Evolutionary conservation across 768 basidiomycete genomes (phyloP), one percentile per base, ranked within the genome.

Genomic region (Lactifluus hygrophoroides): DNA sequence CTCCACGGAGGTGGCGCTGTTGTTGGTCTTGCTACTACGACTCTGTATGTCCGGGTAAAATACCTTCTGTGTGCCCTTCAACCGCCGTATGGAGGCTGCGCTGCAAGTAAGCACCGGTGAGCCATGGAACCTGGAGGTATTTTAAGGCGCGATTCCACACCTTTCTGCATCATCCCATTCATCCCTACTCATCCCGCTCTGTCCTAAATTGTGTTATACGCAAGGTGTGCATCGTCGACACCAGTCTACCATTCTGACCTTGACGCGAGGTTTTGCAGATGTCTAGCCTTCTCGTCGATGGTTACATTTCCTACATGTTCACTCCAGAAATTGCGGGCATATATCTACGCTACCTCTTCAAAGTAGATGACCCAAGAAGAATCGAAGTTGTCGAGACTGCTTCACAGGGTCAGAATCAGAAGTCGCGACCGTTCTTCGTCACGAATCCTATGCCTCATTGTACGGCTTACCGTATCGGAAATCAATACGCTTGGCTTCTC

Each of bases 241-340:
- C 21, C 37, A 13, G 5, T 32, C 46, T 23, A 17, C 37, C 19
- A 17, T 38, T 27, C n/a, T 35, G 10, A 30, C 48, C 16, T 44
- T 44, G 42, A 54, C 47, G 25, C 14, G 34, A 19, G 16, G 21
- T 16, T 23, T 37, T 55, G 13, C 42, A 55, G 53, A 51, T 51
- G 58, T n/a, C 16, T 14, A 35, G 45, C 21, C 35, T 45, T 25
- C 54, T 34, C 25, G 37, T 47, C 19, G 49, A 60, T 13, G 54
- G 61, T 16, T 60, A 54, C 45, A 49, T 63, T 16, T 16, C 59
- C 27, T 21, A 56, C 25, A 60, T 46, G n/a, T 63, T 63, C 45
- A 14, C 3, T 10, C 54, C 61, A 0, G 48, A 38, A 16, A n/a
- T 5, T 40, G 53, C 58, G 21, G 44, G 48, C 23, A 8, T 19